These are phyloP conservation scores for Annulohypoxylon truncatum DNA, from an alignment of 2,329 filamentous ascomycete genomes.

Conservation along the genomic window DNA sequence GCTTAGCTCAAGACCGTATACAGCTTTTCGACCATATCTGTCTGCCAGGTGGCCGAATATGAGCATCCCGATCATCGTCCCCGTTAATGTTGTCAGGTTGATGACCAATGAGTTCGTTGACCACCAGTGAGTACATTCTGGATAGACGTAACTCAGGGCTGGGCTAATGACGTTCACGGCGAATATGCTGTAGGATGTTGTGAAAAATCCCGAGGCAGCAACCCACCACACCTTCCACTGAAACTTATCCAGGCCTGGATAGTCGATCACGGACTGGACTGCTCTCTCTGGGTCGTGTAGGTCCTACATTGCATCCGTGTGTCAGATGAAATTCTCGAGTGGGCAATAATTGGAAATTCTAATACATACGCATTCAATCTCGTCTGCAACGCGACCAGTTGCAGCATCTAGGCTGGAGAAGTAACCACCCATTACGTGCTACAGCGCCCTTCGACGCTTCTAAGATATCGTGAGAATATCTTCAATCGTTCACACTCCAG, in stretches of 20 bases:
- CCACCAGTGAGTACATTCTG: slow-evolving; percentile 10
- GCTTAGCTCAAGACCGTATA: slow-evolving; percentile 67
- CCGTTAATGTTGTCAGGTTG: slow-evolving; percentile 64
- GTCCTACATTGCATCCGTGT: slow-evolving; percentile 22
- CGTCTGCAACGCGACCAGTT: slow-evolving; percentile 33
- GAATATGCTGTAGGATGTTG: slow-evolving; percentile 54
- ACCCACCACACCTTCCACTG: slow-evolving; percentile 45
- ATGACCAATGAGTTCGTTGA: slow-evolving; percentile 35
- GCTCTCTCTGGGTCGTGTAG: slow-evolving; percentile 41
- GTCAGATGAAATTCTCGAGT: not conserved
- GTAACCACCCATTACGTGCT: slow-evolving; percentile 35
- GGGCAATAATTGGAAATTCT: not conserved
- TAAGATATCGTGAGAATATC: not conserved
- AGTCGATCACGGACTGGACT: slow-evolving; percentile 41
- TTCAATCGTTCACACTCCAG: slow-evolving; percentile 11
- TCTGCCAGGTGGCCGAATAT: slow-evolving; percentile 66
- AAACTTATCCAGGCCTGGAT: slow-evolving; percentile 40
- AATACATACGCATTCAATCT: slow-evolving; percentile 41
- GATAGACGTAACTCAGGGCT: slow-evolving; percentile 40
- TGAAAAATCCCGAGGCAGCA: slow-evolving; percentile 49
- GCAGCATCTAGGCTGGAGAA: slow-evolving; percentile 37
- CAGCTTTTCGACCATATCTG: slow-evolving; percentile 64
- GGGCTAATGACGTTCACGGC: slow-evolving; percentile 43
- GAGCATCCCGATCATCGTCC: slow-evolving; percentile 64
- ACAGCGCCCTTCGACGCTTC: not conserved